Percentiles rank a stretch among this genome's conserved stretches.
These are phyloP conservation scores for Peronospora belbahrii DNA, from an alignment of 352 stramenopile genomes.

Conservation along the genomic window DNA sequence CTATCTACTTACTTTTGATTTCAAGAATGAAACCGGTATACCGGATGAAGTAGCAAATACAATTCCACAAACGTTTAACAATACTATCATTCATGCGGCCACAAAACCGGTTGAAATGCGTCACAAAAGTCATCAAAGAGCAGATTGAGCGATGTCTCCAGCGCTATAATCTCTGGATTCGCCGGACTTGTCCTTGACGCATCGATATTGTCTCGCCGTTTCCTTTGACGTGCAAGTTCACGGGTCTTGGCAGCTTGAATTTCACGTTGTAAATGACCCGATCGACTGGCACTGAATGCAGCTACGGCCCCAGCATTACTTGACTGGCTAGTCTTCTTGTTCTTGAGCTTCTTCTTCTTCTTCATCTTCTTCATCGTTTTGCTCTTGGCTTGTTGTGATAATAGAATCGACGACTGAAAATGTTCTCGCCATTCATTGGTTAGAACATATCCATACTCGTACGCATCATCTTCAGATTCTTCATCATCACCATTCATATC, in stretches of 20 bases:
- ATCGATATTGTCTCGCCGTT: conserved; percentile 1
- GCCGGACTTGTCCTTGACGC: not conserved
- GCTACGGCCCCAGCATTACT: conserved; percentile 3
- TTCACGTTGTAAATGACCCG: conserved; percentile 33
- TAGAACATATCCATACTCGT: conserved; percentile 65
- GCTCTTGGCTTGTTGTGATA: conserved; percentile 3
- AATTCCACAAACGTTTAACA: too few relatives aligned
- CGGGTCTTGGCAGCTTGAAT: conserved; percentile 32
- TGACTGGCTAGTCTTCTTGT: conserved; percentile 1
- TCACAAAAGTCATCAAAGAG: conserved; percentile 67
- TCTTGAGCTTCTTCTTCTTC: conserved; percentile 13
- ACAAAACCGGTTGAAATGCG: conserved; percentile 44
- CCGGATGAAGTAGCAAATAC: conserved; percentile 1
- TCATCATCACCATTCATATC: conserved; percentile 2
- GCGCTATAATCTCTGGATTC: conserved; percentile 8
- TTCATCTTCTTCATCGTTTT: conserved; percentile 2
- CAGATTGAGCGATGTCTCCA: conserved; percentile 48
- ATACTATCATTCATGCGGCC: conserved; percentile 53
- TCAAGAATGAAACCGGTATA: not conserved
- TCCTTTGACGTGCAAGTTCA: conserved; percentile 29
- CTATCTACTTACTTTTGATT: not conserved
- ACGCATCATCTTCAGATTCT: conserved; percentile 35
- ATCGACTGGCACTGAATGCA: conserved; percentile 16
- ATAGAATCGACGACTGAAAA: conserved; percentile 27
- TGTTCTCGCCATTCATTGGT: conserved; percentile 60